Conservation (phyloP, 768 basidiomycete species). For the Boletus eberwhitei region DNA sequence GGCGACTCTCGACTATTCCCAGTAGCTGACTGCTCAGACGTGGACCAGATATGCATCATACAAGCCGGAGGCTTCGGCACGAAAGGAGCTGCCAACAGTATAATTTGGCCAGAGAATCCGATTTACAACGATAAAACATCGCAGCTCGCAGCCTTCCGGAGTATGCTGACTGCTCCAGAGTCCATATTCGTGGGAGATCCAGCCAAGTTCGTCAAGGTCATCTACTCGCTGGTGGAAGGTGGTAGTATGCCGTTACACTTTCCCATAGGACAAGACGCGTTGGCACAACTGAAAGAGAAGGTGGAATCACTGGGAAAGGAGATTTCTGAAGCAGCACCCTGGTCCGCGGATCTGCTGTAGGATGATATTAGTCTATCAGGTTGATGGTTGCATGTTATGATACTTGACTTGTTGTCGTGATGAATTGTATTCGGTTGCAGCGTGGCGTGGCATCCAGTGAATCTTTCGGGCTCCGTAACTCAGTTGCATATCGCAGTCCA, state of each 20-base stretch:
- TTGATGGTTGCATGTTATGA: no score
- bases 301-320: not conserved
- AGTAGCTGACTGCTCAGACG: not conserved
- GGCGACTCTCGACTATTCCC: not conserved
- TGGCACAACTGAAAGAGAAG: not conserved
- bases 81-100: not conserved
- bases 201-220: conserved; percentile 3
- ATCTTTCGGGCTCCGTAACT: no score
- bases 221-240: conserved; percentile 5
- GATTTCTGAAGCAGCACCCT: not conserved
- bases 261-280: conserved; percentile 12
- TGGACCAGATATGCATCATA: conserved; percentile 18
- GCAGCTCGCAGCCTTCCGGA: not conserved
- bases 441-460: no score
- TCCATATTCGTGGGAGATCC: conserved; percentile 9
- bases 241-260: conserved; percentile 11
- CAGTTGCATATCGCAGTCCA: no score
- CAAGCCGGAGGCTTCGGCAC: conserved; percentile 18
- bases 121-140: conserved; percentile 5
- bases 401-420: no score
- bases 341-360: no score
- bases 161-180: not conserved
- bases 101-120: conserved; percentile 5
- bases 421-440: no score
- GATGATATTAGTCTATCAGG: no score